These are phyloP conservation scores for Salix arbutifolia DNA, from an alignment of 345 rosid genomes.

Conservation along the genomic window DNA sequence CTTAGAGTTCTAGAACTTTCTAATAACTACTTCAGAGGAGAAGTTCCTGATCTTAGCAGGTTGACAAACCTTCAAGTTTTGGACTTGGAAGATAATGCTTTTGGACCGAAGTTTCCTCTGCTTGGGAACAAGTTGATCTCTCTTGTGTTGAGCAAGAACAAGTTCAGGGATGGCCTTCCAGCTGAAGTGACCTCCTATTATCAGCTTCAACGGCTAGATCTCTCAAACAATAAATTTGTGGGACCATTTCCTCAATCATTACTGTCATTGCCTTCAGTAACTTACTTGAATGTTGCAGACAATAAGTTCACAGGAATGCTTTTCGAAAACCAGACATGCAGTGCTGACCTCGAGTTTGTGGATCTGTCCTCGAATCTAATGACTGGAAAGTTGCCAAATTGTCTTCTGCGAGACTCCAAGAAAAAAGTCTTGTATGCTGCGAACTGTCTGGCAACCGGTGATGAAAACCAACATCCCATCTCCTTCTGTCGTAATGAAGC, in stretches of 20 bases:
- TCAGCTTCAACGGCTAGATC: slow-evolving; percentile 77
- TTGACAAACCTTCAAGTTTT: slow-evolving; percentile 83
- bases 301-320: slow-evolving; percentile 88
- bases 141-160: slow-evolving; percentile 72
- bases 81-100: slow-evolving; percentile 76
- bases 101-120: slow-evolving; percentile 70
- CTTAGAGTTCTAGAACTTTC: slow-evolving; percentile 84
- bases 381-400: slow-evolving; percentile 67
- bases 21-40: slow-evolving; percentile 64
- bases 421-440: slow-evolving; percentile 47
- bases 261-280: slow-evolving; percentile 64
- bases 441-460: slow-evolving; percentile 56
- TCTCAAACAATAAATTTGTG: slow-evolving; percentile 68
- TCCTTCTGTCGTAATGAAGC: slow-evolving; percentile 79
- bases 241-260: slow-evolving; percentile 69
- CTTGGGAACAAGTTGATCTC: slow-evolving; percentile 65
- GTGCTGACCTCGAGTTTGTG: slow-evolving; percentile 46
- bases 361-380: slow-evolving; percentile 83
- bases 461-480: slow-evolving; percentile 57
- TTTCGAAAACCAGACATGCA: slow-evolving; percentile 65
- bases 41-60: slow-evolving; percentile 60
- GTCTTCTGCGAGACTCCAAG: slow-evolving; percentile 47
- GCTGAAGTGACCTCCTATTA: slow-evolving; percentile 48
- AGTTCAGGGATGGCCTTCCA: slow-evolving; percentile 74
- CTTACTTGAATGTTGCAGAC: slow-evolving; percentile 58